Base-by-base conservation (phyloP, 164 flowering plant species). In the Macadamia tetraphylla region DNA sequence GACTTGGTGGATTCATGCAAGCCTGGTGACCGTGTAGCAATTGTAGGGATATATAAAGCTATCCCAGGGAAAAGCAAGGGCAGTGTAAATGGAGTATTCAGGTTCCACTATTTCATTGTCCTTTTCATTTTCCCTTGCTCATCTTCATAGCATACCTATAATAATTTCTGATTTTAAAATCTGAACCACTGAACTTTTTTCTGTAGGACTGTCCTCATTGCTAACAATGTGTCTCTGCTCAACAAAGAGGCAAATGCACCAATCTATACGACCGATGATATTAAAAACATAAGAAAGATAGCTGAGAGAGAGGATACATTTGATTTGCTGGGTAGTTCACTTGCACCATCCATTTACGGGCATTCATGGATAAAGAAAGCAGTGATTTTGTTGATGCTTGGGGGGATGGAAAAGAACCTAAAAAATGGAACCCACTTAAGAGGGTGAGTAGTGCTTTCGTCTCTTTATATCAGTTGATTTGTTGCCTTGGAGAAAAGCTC, bases 341-440 rank as follows among this genome's bases (percentile, higher is more conserved):
- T 95, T 66, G 99, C 99, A 66, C 99, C 99, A 53, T 95, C 99
- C 63, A 95, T 95, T 63, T 89, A 88, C 82, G 99, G 99, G 59
- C 99, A 95, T 75, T 76, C 84, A 17, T 95, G 99, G 99, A 92
- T 95, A 73, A 95, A 95, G 83, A 95, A 90, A 78, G 98, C 99
- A 31, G 95, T 92, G 65, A 74, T 92, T 70, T 64, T 95, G 32
- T 74, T 95, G 81, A 92, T 95, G 99, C 97, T 95, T 69, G 85
- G 99, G 72, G 99, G 99, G 65, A 82, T 85, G 70, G 99, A 95
- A 67, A 95, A 95, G 82, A 95, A 95, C 82, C 71, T 95, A 65
- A 86, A 83, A 74, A 95, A 95, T 78, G 99, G 98, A 15, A 95
- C 99, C 43, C 99, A 95, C 73, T 85, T 95, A 67, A 77, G 99